Evolutionary conservation across 2,329 filamentous ascomycete species (phyloP), one percentile per base, ranked within the genome.

Genomic region (Fusarium musae): DNA sequence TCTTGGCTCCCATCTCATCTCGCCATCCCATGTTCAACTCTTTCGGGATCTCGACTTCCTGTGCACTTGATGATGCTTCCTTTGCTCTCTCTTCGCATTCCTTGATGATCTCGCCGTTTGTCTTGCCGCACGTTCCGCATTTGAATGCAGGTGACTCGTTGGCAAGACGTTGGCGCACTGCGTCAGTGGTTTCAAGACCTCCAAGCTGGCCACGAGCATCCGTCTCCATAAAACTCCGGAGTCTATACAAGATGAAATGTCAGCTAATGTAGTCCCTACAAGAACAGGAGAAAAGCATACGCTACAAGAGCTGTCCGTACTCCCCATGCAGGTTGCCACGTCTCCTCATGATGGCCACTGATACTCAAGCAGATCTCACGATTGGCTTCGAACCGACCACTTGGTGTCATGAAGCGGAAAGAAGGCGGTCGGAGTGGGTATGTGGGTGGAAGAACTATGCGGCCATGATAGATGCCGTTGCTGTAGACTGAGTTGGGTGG

Each of bases 241-340:
- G 90, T 19, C 84, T 85, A 47, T 26, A 16, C 34, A 28, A 21
- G 19, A 32, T 6, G 0, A 44, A 4, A 42, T n/a, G 23, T 78
- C 9, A 77, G 74, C 2, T 10, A 28, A 32, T 19, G 2, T 2
- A 21, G 30, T 21, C 6, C 7, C 5, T 42, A 3, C 5, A 36
- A 23, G 1, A 3, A 16, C 5, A 21, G 4, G n/a, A 3, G 13
- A 26, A 28, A 15, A 75, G 82, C 88, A 21, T 80, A 85, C 84
- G 90, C 90, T 46, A 91, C 89, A 11, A 99, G 84, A 21, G 96
- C 96, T 8, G 96, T 98, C 67, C 96, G 89, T 15, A 99, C 92
- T 0, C 96, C 96, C 96, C 96, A 99, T 2, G 96, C 96, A 0
- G 96, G 96, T 87, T 98, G 96, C 96, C 96, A 99, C 21, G 94